Evolutionary conservation across 768 basidiomycete genomes (phyloP).

Genomic region (Clathrus columnatus): DNA sequence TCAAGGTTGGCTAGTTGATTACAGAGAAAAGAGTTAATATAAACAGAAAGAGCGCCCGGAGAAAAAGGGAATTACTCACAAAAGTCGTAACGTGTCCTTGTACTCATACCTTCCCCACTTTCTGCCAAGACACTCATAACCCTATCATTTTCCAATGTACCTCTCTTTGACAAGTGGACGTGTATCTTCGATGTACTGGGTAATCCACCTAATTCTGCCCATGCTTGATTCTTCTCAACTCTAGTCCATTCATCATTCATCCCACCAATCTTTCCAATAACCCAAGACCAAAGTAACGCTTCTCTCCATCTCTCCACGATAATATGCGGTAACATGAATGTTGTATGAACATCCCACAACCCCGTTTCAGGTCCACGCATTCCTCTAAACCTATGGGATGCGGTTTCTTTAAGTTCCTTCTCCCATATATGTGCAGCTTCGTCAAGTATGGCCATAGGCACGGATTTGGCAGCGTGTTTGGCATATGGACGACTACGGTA

Average conservation of each 20-base stretch:
- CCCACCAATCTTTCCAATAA: slow-evolving; percentile 24
- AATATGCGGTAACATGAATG: slow-evolving; percentile 26
- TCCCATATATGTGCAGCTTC: slow-evolving; percentile 27
- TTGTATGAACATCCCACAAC: slow-evolving; percentile 26
- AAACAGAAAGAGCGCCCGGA: background rate
- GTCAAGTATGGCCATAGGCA: slow-evolving; percentile 25
- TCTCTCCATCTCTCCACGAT: slow-evolving; percentile 29
- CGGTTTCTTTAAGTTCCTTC: slow-evolving; percentile 22
- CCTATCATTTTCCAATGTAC: background rate
- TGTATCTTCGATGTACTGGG: background rate
- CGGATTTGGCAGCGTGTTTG: slow-evolving; percentile 30
- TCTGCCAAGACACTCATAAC: background rate
- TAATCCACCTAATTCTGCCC: slow-evolving; percentile 25
- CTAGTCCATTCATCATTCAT: slow-evolving; percentile 14
- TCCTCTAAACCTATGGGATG: slow-evolving; percentile 26
- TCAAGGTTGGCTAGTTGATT: background rate
- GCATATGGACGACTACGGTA: slow-evolving; percentile 29
- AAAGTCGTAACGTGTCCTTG: background rate
- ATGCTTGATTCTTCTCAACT: slow-evolving; percentile 15
- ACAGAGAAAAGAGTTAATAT: background rate
- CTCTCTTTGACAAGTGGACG: background rate
- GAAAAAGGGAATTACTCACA: background rate
- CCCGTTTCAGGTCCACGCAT: slow-evolving; percentile 18
- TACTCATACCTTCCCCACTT: background rate
- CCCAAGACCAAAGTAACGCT: slow-evolving; percentile 31